A percentile compares a stretch with the other conserved stretches of the same genome.
phyloP scores from a whole-genome alignment of 2,329 filamentous ascomycete genomes.

The Colletotrichum lupini region DNA sequence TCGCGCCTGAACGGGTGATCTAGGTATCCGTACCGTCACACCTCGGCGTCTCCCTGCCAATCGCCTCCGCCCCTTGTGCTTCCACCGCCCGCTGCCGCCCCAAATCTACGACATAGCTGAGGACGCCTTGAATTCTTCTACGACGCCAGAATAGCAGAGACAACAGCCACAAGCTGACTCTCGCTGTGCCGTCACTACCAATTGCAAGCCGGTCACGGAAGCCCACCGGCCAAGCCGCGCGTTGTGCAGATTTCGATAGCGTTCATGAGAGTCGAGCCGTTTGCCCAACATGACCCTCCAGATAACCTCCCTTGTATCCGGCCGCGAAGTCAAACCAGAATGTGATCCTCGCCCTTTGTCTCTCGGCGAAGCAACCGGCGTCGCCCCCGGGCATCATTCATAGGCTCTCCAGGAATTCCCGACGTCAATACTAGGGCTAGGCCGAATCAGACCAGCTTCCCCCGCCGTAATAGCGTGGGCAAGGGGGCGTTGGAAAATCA shows the following conservation, averaged over 20 bases:
- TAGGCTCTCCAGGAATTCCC: background rate
- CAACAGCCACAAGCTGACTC: background rate
- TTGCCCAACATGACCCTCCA: background rate
- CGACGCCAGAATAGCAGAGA: background rate
- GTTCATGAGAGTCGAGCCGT: background rate
- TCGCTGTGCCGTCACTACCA: background rate
- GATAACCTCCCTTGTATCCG: conserved; percentile 17
- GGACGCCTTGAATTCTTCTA: background rate
- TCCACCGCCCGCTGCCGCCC: background rate
- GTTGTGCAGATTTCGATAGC: conserved; percentile 21
- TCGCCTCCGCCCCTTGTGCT: conserved; percentile 12
- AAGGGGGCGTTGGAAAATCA: conserved; percentile 1
- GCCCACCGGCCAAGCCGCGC: background rate
- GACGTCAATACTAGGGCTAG: conserved; percentile 5
- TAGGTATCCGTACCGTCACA: conserved; percentile 12
- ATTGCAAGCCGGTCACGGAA: background rate
- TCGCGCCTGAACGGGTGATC: conserved; percentile 6
- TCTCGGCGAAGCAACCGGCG: conserved; percentile 8
- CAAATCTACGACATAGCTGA: background rate
- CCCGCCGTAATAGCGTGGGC: conserved; percentile 18
- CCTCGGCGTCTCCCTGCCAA: conserved; percentile 14
- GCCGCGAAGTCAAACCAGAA: background rate
- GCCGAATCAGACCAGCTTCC: conserved; percentile 22
- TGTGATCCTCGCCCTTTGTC: background rate
- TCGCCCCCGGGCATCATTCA: background rate